Percentiles rank a stretch among this genome's conserved stretches.
These are phyloP conservation scores for Chimonanthus salicifolius DNA, from an alignment of 164 flowering plant genomes.

Conservation along the genomic window DNA sequence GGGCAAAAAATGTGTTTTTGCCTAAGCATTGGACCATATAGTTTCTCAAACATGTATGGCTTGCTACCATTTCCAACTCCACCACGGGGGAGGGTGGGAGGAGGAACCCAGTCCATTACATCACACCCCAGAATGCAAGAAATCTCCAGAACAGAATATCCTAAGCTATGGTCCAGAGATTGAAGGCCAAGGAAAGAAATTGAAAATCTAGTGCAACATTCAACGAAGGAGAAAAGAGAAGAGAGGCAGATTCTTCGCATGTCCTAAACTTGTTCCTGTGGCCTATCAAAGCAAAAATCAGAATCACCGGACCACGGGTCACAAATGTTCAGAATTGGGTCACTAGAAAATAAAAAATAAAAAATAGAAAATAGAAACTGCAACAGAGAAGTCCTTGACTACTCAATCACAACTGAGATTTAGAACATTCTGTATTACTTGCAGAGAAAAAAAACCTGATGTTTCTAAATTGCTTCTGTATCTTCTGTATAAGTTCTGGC, in stretches of 20 bases:
- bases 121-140: background rate
- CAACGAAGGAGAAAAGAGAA: background rate
- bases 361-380: background rate
- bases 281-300: background rate
- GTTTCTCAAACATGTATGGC: too few relatives aligned
- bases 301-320: background rate
- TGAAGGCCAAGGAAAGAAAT: background rate
- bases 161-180: background rate
- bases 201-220: background rate
- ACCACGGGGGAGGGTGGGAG: background rate
- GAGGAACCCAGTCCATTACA: background rate
- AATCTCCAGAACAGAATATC: background rate
- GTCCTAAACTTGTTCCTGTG: background rate
- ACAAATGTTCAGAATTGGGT: background rate
- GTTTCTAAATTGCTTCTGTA: conserved; percentile 84
- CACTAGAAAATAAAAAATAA: background rate
- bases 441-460: conserved; percentile 52
- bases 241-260: background rate
- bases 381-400: background rate
- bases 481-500: conserved; percentile 79
- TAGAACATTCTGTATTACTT: background rate
- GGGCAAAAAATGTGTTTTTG: too few relatives aligned
- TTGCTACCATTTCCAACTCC: too few relatives aligned
- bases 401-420: background rate
- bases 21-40: too few relatives aligned